Evolutionary conservation across 345 rosid species (phyloP), one percentile per base, ranked within the genome.

Genomic region (Noccaea caerulescens): DNA sequence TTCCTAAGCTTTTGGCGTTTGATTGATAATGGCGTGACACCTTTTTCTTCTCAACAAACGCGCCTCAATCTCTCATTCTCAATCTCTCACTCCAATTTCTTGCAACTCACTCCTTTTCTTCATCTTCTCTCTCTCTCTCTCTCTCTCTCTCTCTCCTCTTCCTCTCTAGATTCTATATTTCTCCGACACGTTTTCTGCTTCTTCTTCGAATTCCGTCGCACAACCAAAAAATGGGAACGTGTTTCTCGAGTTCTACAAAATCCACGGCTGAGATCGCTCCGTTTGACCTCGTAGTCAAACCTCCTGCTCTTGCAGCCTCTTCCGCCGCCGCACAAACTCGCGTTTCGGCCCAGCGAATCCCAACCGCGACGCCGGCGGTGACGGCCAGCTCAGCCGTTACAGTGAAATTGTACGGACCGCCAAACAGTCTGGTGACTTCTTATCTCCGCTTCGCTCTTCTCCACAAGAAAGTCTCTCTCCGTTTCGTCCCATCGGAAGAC

Each of bases 361-460:
- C 53, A 4, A 10, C 46, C 3, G 1, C 72, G 10, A 5, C 73
- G 16, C 1, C 72, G 20, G 7, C 79, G 9, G 4, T 71, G 46
- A 23, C 73, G 45, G 12, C 78, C 9, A 10, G 69, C 38, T 27
- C 63, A 45, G 0, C 84, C 69, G 7, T 78, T 7, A 49, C 81
- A 5, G 86, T 82, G 46, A 76, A 58, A 7, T 46, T 86, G 25
- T 52, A 30, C 64, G 84, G 89, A 47, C 77, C 82, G 10, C 7
- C 82, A 1, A 47, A 67, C 53, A 76, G 83, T 64, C 46, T 70
- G 0, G 59, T 66, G 60, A 79, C 88, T 0, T 43, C 74, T 3
- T 88, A 86, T 62, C 23, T 86, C 73, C 88, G 87, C 1, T 80
- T 80, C 53, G 92, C 88, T 3, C 84, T 86, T 25, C 83, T 81